These are phyloP conservation scores for Talaromyces sp. DNA, from an alignment of 2,329 filamentous ascomycete genomes.

Conservation along the genomic window DNA sequence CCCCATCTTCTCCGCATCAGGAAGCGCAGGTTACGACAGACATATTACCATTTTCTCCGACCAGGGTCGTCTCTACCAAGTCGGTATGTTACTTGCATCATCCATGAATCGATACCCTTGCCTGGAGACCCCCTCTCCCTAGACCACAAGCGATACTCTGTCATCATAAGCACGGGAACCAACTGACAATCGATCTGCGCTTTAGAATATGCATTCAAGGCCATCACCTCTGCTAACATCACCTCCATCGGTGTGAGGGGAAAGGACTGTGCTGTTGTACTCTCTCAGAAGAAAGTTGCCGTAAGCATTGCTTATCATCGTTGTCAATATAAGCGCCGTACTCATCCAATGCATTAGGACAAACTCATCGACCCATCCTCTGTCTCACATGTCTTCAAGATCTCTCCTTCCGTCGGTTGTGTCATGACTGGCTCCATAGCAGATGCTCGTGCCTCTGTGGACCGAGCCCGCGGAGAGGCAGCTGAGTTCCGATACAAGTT, in stretches of 20 bases:
- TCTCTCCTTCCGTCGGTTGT: slow-evolving; percentile 94
- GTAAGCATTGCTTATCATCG: slow-evolving; percentile 61
- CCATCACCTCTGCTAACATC: slow-evolving; percentile 98
- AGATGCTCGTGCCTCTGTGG: slow-evolving; percentile 90
- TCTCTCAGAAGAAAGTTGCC: slow-evolving; percentile 99
- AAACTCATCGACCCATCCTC: slow-evolving; percentile 98
- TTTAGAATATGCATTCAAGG: slow-evolving; percentile 99
- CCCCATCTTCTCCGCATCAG: slow-evolving; percentile 47
- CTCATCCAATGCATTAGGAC: slow-evolving; percentile 62
- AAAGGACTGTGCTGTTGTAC: slow-evolving; percentile 94
- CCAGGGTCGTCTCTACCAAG: slow-evolving; percentile 98
- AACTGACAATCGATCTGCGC: slow-evolving; percentile 33
- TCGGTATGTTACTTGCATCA: slow-evolving; percentile 62
- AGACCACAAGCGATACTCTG: slow-evolving; percentile 20
- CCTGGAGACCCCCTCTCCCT: not conserved
- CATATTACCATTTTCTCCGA: slow-evolving; percentile 99
- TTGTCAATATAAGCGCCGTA: slow-evolving; percentile 18
- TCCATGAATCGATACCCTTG: not conserved
- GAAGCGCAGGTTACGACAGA: slow-evolving; percentile 90
- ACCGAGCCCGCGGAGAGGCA: slow-evolving; percentile 90
- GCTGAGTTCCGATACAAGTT: slow-evolving; percentile 98
- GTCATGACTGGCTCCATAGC: slow-evolving; percentile 99
- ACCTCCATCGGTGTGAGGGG: slow-evolving; percentile 94
- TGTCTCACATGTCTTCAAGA: slow-evolving; percentile 95
- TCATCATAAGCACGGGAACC: slow-evolving; percentile 11